These are phyloP conservation scores for Exutisphaerella laricina DNA, from an alignment of 2,329 filamentous ascomycete species.

Conservation along the genomic window DNA sequence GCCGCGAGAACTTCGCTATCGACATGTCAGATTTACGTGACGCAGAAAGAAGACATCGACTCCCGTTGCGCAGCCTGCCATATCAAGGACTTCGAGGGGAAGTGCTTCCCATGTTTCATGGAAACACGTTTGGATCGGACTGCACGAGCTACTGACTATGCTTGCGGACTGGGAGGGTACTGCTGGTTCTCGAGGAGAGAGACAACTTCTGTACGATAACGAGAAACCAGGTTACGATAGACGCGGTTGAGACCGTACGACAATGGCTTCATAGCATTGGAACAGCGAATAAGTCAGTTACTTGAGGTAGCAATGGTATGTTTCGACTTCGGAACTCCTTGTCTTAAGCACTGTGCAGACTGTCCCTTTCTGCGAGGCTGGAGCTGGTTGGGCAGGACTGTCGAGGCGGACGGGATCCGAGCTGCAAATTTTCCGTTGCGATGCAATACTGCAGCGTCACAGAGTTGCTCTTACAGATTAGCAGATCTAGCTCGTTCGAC, in stretches of 20 bases:
- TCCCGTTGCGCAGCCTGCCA: background rate
- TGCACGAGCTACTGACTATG: background rate
- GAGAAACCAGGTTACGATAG: background rate
- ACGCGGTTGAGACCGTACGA: background rate
- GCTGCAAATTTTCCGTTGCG: conserved; percentile 2
- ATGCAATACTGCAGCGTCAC: conserved; percentile 1
- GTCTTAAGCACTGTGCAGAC: background rate
- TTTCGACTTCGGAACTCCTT: background rate
- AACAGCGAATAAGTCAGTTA: background rate
- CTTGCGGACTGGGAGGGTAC: background rate
- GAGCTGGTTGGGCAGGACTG: background rate
- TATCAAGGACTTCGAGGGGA: conserved; percentile 1
- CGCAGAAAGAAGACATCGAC: background rate
- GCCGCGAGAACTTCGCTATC: conserved; percentile 1
- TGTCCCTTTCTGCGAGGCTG: background rate
- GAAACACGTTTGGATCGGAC: conserved; percentile 2
- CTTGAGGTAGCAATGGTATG: background rate
- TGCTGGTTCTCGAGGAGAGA: background rate
- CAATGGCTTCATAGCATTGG: conserved; percentile 1
- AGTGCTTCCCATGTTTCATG: conserved; percentile 4
- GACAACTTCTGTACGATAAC: background rate
- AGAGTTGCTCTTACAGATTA: background rate
- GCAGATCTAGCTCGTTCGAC: too few species aligned
- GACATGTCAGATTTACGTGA: conserved; percentile 2
- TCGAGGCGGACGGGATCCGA: background rate